Evolutionary conservation across 2,329 filamentous ascomycete genomes (phyloP), one percentile per base, ranked within the genome.

Genomic region (Dothistroma pini): DNA sequence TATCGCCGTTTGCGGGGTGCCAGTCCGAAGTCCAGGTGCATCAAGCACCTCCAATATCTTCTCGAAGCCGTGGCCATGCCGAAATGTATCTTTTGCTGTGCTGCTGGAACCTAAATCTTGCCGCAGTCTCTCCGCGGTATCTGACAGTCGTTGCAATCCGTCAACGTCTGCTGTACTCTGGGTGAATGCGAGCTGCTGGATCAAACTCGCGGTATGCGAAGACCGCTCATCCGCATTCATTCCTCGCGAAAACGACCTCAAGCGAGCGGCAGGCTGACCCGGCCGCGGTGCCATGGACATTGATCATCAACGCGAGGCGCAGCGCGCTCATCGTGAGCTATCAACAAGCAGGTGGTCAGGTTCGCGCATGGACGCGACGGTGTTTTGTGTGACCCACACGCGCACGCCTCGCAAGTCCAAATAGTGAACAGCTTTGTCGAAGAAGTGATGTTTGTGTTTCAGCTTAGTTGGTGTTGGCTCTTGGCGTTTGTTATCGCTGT

Each of bases 1-100:
- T 21, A 66, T 22, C 51, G 63, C 54, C 12, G 52, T 47, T 54
- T 66, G 60, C 60, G 58, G 53, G 56, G 57, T 52, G 57, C 50
- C 19, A 19, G 50, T 56, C 50, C 60, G 64, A 63, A 61, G 58
- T 56, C 58, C 52, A 53, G 58, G 48, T 32, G 32, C 22, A 51
- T 51, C 52, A 52, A 71, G 58, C 31, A 63, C 32, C n/a, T 69
- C 59, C 25, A 73, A 61, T 34, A 68, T 29, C 59, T 51, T 61
- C 35, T 73, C 66, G 50, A 73, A 73, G 58, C 71, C 72, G 57
- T 60, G 62, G 38, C 65, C 69, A 58, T 68, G 70, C 53, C 72
- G 68, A 58, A 74, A 74, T 14, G 62, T 68, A 61, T 72, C 71
- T 59, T 70, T 70, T 34, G 66, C 58, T 16, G 62, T 25, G 51